Conservation (phyloP, 805 yeast species). For the Zygotorulaspora florentina region DNA sequence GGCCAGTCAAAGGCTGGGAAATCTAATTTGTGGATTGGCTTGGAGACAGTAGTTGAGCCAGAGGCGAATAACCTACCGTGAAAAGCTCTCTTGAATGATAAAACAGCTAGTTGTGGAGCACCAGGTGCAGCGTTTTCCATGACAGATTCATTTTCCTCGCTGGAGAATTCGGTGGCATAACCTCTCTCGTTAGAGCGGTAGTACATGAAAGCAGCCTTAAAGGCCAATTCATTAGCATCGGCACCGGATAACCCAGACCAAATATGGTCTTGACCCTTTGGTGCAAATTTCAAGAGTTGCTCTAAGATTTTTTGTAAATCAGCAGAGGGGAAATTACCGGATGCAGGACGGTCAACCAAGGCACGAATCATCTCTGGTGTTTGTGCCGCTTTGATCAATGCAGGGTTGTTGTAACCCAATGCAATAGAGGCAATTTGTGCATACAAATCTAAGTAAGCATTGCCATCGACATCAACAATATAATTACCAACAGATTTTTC, state of each 20-base stretch:
- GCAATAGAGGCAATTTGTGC: conserved; percentile 74
- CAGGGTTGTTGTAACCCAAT: conserved; percentile 67
- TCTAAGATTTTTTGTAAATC: conserved; percentile 46
- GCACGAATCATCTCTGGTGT: conserved; percentile 61
- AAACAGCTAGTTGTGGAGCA: conserved; percentile 76
- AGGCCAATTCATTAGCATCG: conserved; percentile 67
- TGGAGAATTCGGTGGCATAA: conserved; percentile 51
- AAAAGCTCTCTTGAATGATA: conserved; percentile 86
- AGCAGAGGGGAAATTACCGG: conserved; percentile 60
- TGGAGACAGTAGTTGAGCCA: conserved; percentile 86
- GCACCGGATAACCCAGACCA: conserved; percentile 69
- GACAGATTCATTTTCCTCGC: conserved; percentile 64
- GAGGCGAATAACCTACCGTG: conserved; percentile 94
- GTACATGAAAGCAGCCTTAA: conserved; percentile 66
- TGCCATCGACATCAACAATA: conserved; percentile 63
- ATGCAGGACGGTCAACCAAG: conserved; percentile 63
- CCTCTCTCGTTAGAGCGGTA: conserved; percentile 59
- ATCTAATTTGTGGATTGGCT: conserved; percentile 90
- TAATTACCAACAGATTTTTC: conserved; percentile 61
- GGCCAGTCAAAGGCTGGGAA: conserved; percentile 97
- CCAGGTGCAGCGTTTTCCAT: conserved; percentile 88
- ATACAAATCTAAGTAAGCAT: conserved; percentile 55
- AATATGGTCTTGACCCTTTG: conserved; percentile 53
- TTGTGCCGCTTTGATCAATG: conserved; percentile 52
- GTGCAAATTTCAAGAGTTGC: conserved; percentile 58